A percentile compares a stretch with the other conserved stretches of the same genome.
These are phyloP conservation scores for Candida sp. DNA, from an alignment of 1,139 yeast species.

Conservation along the genomic window DNA sequence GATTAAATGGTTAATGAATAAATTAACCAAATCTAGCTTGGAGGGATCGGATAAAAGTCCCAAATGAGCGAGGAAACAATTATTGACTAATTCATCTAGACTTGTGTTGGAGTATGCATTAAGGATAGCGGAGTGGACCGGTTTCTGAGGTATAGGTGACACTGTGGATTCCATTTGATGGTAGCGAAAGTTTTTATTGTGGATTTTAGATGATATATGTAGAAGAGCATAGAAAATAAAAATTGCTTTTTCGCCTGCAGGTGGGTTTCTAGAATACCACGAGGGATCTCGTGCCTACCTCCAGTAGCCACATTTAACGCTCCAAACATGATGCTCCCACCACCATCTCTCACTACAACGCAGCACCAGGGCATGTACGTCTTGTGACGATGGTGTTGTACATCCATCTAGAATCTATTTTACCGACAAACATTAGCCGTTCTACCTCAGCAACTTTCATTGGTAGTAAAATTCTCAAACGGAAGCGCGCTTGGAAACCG, in stretches of 20 bases:
- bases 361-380: too few relatives aligned
- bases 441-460: neutral
- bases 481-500: neutral
- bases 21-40: constrained; percentile 12
- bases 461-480: neutral
- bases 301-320: neutral
- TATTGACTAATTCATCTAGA: constrained; percentile 24
- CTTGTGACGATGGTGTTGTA: neutral
- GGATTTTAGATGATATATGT: neutral
- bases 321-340: neutral
- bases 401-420: neutral
- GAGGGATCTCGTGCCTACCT: neutral
- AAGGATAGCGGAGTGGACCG: neutral
- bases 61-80: constrained; percentile 20
- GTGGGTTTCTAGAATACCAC: neutral
- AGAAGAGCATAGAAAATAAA: neutral
- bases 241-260: neutral
- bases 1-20: constrained; percentile 16
- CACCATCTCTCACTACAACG: neutral
- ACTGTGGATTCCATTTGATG: neutral
- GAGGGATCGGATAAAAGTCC: constrained; percentile 13
- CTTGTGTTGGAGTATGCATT: constrained; percentile 9
- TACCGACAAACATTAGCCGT: neutral
- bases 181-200: neutral
- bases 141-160: constrained; percentile 2